phyloP scores from a whole-genome alignment of 208 protist genomes.

The Acanthamoeba divionensis region DNA sequence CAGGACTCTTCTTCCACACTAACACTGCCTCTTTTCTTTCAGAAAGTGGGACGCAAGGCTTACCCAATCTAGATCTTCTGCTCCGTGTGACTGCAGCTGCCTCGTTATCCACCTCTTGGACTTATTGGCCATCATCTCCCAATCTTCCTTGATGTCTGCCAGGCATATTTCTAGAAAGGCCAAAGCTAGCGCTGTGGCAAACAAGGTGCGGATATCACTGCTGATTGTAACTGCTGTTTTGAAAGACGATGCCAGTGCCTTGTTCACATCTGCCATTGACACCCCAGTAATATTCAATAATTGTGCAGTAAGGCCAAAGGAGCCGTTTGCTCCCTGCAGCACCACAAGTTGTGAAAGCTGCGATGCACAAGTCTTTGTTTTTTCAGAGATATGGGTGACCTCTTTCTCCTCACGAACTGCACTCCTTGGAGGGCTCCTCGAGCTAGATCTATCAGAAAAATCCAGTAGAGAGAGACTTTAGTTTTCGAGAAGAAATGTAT shows the following conservation, averaged over 20 bases:
- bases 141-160: not conserved
- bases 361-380: too few relatives aligned
- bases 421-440: too few relatives aligned
- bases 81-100: not conserved
- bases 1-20: too few relatives aligned
- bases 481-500: not conserved
- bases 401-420: too few relatives aligned
- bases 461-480: too few relatives aligned
- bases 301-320: not conserved
- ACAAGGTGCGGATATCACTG: not conserved
- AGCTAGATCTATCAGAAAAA: too few relatives aligned
- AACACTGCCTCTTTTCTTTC: too few relatives aligned
- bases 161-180: not conserved
- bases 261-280: not conserved
- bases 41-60: too few relatives aligned
- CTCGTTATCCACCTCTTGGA: not conserved
- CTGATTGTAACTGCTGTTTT: not conserved
- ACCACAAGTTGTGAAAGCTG: not conserved
- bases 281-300: not conserved
- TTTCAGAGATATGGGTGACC: too few relatives aligned
- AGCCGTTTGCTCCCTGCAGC: constrained; percentile 35
- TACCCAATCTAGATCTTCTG: too few relatives aligned
- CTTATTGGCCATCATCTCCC: constrained; percentile 42
- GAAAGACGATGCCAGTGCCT: not conserved
- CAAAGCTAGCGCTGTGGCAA: constrained; percentile 24